A percentile compares a stretch with the other conserved stretches of the same genome.
These are phyloP conservation scores for Andrographis paniculata DNA, from an alignment of 305 asterid species.

Conservation along the genomic window DNA sequence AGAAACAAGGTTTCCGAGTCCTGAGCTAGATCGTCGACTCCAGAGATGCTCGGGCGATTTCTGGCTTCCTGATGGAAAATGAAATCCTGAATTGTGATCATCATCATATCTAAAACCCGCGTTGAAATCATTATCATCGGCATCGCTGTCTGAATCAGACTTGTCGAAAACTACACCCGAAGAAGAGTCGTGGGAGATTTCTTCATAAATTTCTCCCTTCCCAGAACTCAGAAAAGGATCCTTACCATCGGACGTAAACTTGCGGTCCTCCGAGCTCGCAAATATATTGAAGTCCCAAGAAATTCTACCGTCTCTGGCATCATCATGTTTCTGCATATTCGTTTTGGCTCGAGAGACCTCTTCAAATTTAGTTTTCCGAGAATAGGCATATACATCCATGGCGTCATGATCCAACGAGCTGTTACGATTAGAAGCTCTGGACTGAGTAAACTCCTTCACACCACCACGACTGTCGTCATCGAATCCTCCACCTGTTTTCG, in stretches of 20 bases:
- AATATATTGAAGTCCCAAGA: slow-evolving; percentile 33
- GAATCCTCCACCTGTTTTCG: slow-evolving; percentile 20
- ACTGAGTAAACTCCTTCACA: slow-evolving; percentile 23
- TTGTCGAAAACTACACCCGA: slow-evolving; percentile 48
- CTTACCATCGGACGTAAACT: slow-evolving; percentile 26
- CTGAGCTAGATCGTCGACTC: slow-evolving; percentile 29
- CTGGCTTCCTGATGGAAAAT: slow-evolving; percentile 32
- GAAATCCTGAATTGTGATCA: slow-evolving; percentile 28
- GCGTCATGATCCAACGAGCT: slow-evolving; percentile 21
- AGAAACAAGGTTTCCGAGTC: slow-evolving; percentile 23
- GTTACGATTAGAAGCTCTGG: slow-evolving; percentile 29
- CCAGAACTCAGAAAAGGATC: slow-evolving; percentile 25
- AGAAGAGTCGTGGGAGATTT: slow-evolving; percentile 26
- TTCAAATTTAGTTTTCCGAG: slow-evolving; percentile 23
- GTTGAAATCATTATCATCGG: slow-evolving; percentile 29
- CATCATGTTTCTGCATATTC: slow-evolving; percentile 20
- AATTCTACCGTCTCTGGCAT: slow-evolving; percentile 21
- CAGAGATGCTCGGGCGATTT: slow-evolving; percentile 25
- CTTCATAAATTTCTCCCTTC: slow-evolving; percentile 22
- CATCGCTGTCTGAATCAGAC: slow-evolving; percentile 54
- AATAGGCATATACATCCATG: slow-evolving; percentile 26
- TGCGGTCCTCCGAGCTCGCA: slow-evolving; percentile 34
- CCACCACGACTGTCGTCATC: slow-evolving; percentile 23
- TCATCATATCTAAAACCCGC: slow-evolving; percentile 39
- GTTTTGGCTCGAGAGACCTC: slow-evolving; percentile 25